Conservation (phyloP, 116 monocot genomes). For the Cymodocea nodosa region DNA sequence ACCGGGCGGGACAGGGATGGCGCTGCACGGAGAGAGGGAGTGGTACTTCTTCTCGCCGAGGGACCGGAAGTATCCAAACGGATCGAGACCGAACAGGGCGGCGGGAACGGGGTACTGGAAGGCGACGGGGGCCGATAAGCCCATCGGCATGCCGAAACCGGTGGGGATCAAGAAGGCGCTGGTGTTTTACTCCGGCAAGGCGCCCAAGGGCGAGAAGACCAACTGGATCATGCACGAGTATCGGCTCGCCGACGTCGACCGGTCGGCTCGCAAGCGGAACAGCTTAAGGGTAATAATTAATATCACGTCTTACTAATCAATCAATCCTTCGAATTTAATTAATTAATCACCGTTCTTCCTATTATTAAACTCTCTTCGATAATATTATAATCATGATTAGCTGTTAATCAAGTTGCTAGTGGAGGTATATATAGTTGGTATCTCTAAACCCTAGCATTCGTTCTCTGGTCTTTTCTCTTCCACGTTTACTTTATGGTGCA, state of each 20-base stretch:
- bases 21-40: constrained; percentile 38
- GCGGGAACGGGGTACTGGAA: constrained; percentile 19
- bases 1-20: constrained; percentile 26
- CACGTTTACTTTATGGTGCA: too few species aligned
- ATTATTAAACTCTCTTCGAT: too few species aligned
- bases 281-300: constrained; percentile 57
- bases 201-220: constrained; percentile 66
- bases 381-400: too few species aligned
- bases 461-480: too few species aligned
- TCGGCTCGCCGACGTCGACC: constrained; percentile 64
- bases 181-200: constrained; percentile 70
- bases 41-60: constrained; percentile 28
- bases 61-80: constrained; percentile 25
- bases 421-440: too few species aligned
- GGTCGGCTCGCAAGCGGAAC: constrained; percentile 40
- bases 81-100: constrained; percentile 20
- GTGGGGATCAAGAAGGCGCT: constrained; percentile 66
- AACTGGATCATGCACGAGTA: constrained; percentile 98
- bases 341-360: too few species aligned
- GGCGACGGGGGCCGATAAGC: constrained; percentile 22
- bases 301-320: too few species aligned
- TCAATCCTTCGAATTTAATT: too few species aligned
- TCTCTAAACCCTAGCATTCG: too few species aligned
- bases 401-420: too few species aligned
- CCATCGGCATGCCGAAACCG: constrained; percentile 33